Evolutionary conservation across 1,284 basidiomycete species (phyloP).

Genomic region (Amylostereum areolatum): DNA sequence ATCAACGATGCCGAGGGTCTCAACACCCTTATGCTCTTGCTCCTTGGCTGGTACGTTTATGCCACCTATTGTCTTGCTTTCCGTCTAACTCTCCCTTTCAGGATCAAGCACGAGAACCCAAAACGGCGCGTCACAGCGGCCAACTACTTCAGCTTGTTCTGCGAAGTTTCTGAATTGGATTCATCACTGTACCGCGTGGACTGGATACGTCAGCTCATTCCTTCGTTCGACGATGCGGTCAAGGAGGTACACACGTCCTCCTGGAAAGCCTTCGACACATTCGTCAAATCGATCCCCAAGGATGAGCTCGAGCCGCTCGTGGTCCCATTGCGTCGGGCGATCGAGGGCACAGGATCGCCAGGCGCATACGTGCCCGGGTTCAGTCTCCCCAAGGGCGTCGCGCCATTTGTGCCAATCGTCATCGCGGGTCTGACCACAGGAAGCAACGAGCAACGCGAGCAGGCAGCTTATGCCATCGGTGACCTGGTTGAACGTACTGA

Average conservation of each 20-base stretch:
- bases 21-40: slow-evolving; percentile 81
- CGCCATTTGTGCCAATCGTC: slow-evolving; percentile 84
- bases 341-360: slow-evolving; percentile 81
- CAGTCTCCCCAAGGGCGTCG: slow-evolving; percentile 85
- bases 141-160: slow-evolving; percentile 76
- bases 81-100: slow-evolving; percentile 22
- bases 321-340: slow-evolving; percentile 81
- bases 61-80: slow-evolving; percentile 4
- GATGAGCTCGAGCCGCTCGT: slow-evolving; percentile 89
- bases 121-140: slow-evolving; percentile 74
- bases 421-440: slow-evolving; percentile 83
- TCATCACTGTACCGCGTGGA: slow-evolving; percentile 83
- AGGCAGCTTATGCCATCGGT: slow-evolving; percentile 91
- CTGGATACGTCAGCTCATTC: slow-evolving; percentile 92
- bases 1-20: slow-evolving; percentile 82
- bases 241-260: slow-evolving; percentile 77
- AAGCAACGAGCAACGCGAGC: slow-evolving; percentile 82
- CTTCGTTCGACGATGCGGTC: slow-evolving; percentile 78
- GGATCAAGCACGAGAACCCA: slow-evolving; percentile 74
- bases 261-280: slow-evolving; percentile 79
- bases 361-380: slow-evolving; percentile 84
- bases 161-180: slow-evolving; percentile 76
- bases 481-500: slow-evolving; percentile 91
- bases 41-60: slow-evolving; percentile 73
- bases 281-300: slow-evolving; percentile 90